These are phyloP conservation scores for Colletotrichum caudatum DNA, from an alignment of 2,329 filamentous ascomycete genomes.

Conservation along the genomic window DNA sequence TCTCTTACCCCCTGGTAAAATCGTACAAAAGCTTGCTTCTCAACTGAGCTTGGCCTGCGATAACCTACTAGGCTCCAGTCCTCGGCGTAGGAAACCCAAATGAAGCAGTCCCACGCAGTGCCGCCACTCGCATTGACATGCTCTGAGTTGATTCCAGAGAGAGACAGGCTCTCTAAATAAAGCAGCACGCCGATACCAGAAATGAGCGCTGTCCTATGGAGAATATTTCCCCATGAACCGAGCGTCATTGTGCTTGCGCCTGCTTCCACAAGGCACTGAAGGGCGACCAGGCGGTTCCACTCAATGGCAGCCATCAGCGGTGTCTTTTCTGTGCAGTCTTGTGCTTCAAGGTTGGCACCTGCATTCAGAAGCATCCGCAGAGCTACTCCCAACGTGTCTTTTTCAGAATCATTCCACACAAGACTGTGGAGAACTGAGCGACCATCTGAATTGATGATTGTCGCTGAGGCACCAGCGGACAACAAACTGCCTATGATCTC, in stretches of 20 bases:
- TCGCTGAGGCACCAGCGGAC: background rate
- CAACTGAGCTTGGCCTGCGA: background rate
- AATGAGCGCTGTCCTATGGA: background rate
- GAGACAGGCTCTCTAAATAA: background rate
- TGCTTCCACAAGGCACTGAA: background rate
- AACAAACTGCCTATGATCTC: background rate
- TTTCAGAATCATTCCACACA: accelerated
- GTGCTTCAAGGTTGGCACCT: background rate
- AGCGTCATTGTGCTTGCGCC: accelerated
- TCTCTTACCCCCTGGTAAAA: background rate
- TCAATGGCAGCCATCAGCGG: background rate
- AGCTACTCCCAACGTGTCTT: accelerated
- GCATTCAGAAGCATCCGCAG: constrained; percentile 3
- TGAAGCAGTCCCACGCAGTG: background rate
- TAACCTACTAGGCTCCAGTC: accelerated
- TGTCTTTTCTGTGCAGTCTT: accelerated
- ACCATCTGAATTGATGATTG: accelerated
- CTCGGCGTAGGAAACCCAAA: accelerated
- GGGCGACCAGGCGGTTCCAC: accelerated
- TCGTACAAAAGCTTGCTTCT: background rate
- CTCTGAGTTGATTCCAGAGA: accelerated
- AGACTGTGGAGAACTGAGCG: background rate
- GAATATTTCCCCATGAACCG: accelerated
- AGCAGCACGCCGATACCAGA: accelerated
- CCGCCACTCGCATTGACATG: accelerated